Evolutionary conservation across 2,329 filamentous ascomycete genomes (phyloP).

Genomic region (Catunica adiposa): DNA sequence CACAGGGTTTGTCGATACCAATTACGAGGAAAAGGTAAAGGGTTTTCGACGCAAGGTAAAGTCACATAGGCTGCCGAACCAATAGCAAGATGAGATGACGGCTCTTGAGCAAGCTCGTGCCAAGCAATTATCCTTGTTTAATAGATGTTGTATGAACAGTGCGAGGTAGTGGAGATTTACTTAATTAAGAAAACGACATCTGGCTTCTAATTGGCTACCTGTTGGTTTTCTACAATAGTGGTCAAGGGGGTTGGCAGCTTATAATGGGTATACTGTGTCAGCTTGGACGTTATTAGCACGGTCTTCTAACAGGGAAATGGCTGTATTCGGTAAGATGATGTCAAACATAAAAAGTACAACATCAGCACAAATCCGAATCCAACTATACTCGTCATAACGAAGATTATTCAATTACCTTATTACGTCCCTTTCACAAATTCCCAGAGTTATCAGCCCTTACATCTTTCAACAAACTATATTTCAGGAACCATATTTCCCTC

Average conservation of each 20-base stretch:
- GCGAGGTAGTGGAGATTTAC: neutral
- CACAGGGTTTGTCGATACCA: too few relatives aligned
- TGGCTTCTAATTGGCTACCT: neutral
- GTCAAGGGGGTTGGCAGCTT: neutral
- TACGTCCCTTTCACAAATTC: too few relatives aligned
- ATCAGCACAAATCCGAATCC: neutral
- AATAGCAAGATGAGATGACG: neutral
- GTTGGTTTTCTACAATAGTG: neutral
- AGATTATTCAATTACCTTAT: too few relatives aligned
- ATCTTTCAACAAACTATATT: too few relatives aligned
- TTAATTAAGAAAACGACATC: neutral
- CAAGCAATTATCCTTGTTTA: neutral
- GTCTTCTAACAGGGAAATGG: neutral
- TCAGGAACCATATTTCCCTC: too few relatives aligned
- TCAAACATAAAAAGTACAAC: neutral
- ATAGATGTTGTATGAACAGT: neutral
- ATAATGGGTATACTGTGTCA: neutral
- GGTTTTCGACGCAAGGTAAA: too few relatives aligned
- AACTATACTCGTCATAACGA: too few relatives aligned
- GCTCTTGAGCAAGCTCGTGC: neutral
- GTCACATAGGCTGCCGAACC: too few relatives aligned
- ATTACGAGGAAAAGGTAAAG: too few relatives aligned
- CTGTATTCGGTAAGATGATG: neutral
- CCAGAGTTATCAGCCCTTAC: too few relatives aligned
- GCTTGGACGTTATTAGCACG: neutral